Evolutionary conservation across 306 rosid genomes (phyloP).

Genomic region (Arachis hypogaea): DNA sequence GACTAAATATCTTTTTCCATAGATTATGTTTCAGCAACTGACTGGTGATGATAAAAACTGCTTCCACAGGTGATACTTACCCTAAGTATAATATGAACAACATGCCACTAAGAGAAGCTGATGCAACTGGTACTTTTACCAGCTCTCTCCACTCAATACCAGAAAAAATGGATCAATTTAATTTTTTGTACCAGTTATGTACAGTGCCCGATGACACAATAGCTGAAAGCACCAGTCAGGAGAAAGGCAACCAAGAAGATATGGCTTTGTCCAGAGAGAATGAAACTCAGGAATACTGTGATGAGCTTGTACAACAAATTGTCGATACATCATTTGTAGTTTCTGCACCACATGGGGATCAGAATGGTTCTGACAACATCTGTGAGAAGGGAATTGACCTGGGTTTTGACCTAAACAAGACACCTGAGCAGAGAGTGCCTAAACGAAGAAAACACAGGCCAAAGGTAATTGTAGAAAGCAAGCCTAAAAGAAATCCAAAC

Average conservation of each 20-base stretch:
- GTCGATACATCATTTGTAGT: slow-evolving; percentile 68
- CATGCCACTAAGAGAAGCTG: slow-evolving; percentile 43
- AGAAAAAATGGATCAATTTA: slow-evolving; percentile 40
- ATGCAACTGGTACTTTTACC: slow-evolving; percentile 40
- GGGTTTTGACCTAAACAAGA: slow-evolving; percentile 70
- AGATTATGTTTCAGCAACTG: slow-evolving; percentile 26
- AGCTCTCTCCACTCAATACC: slow-evolving; percentile 50
- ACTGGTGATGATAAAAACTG: slow-evolving; percentile 38
- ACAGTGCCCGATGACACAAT: slow-evolving; percentile 35
- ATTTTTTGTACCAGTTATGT: slow-evolving; percentile 37
- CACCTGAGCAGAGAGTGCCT: slow-evolving; percentile 73
- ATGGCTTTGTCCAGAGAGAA: slow-evolving; percentile 44
- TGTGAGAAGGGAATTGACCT: slow-evolving; percentile 43
- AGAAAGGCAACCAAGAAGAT: slow-evolving; percentile 47
- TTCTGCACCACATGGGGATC: slow-evolving; percentile 46
- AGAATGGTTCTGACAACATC: slow-evolving; percentile 44
- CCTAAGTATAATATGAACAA: slow-evolving; percentile 52
- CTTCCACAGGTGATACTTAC: slow-evolving; percentile 60
- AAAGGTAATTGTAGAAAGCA: slow-evolving; percentile 77
- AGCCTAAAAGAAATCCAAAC: slow-evolving; percentile 60
- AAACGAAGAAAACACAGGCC: slow-evolving; percentile 88
- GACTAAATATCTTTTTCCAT: slow-evolving; percentile 14
- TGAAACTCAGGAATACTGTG: slow-evolving; percentile 49
- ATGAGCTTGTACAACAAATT: slow-evolving; percentile 63
- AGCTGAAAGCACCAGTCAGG: slow-evolving; percentile 56